Percentiles rank a stretch among this genome's conserved stretches.
Conservation (phyloP, 371 early-diverging fungal genomes). For the Nematocida ausubeli region DNA sequence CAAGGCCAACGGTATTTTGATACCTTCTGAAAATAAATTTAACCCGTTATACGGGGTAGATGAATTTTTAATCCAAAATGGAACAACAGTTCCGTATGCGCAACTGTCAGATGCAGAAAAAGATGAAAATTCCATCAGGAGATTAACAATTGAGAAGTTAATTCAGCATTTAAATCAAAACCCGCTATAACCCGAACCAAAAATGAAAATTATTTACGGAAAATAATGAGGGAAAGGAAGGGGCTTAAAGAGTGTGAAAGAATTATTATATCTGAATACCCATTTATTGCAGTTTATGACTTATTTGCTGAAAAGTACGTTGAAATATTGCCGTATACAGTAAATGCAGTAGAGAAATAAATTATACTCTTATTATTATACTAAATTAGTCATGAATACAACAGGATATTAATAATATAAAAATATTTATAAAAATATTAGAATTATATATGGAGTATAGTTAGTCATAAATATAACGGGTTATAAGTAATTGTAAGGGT, state of each 20-base stretch:
- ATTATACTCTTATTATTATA: no score
- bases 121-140: constrained; percentile 29
- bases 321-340: no score
- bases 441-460: no score
- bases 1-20: not conserved
- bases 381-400: no score
- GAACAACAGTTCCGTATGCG: constrained; percentile 1
- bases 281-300: no score
- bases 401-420: no score
- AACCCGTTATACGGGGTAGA: constrained; percentile 22
- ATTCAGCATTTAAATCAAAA: constrained; percentile 17
- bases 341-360: not conserved
- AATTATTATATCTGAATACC: no score
- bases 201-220: not conserved
- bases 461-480: no score
- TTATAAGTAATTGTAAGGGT: no score
- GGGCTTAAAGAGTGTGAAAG: no score
- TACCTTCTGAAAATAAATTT: not conserved
- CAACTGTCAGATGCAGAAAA: constrained; percentile 26
- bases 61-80: not conserved
- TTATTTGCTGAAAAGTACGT: no score
- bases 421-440: no score
- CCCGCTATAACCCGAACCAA: not conserved
- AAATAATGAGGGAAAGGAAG: not conserved
- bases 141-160: constrained; percentile 17